Evolutionary conservation across 345 rosid genomes (phyloP), one percentile per base, ranked within the genome.

Genomic region (Euphorbia peplus): DNA sequence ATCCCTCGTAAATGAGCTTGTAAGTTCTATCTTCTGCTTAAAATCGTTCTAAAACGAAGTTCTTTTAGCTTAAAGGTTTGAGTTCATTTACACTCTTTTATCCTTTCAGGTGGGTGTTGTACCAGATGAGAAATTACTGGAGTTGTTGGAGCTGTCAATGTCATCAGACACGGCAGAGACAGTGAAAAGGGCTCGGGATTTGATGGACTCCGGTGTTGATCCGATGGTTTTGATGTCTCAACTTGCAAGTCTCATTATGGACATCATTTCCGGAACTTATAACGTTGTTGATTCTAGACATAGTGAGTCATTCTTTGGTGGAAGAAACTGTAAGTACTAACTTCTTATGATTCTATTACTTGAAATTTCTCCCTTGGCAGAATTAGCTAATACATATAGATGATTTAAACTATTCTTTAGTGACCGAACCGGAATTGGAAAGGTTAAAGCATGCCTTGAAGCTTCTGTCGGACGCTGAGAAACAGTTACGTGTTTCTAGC

Each of bases 401-500:
- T 63, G 63, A 10, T 44, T 63, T 70, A 73, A 22, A 39, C 44
- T n/a, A 39, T 70, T 77, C 59, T 76, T 66, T 75, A 95, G 99
- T 91, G 83, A 83, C 79, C 66, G 99, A 90, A 65, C 85, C 85
- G 14, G 97, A 95, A 75, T 69, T 90, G 79, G 96, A 84, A 78
- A 89, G 89, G 66, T 71, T 95, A 69, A 95, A 95, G 83, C 95
- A 83, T 85, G 93, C 99, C 51, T 77, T 95, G 73, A 95, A 87
- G 87, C 97, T 95, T 79, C 97, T 95, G 62, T 91, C 97, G 0
- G 97, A 91, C 70, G 91, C 99, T 15, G 96, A 91, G 90, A 95
- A 88, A 76, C 99, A 90, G 75, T 79, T 95, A 52, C 72, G 95
- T 66, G 84, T 86, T 72, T 87, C 97, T 58, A 95, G 80, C 71